phyloP scores from a whole-genome alignment of 345 rosid species.

The Euphorbia pulcherrima region DNA sequence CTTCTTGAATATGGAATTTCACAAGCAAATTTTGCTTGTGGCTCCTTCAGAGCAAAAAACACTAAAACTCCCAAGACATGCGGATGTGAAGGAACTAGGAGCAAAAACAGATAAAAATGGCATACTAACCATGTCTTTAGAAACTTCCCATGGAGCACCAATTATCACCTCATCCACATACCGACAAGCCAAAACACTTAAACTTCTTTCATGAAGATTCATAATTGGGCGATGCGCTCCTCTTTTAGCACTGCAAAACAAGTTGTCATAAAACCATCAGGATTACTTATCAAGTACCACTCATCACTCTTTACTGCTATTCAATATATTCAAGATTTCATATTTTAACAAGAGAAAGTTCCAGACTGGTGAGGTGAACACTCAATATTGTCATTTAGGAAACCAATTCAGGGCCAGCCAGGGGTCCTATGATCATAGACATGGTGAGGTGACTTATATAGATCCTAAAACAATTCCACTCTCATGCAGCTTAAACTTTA shows the following conservation, averaged over 20 bases:
- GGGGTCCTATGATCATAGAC: not conserved
- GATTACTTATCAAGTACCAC: not conserved
- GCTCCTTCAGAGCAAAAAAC: not conserved
- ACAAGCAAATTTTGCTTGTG: not conserved
- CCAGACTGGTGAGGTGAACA: not conserved
- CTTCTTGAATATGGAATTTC: not conserved
- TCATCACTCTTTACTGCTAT: not conserved
- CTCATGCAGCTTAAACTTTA: too few relatives aligned
- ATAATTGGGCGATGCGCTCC: slow-evolving; percentile 71
- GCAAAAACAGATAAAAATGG: slow-evolving; percentile 3
- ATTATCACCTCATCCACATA: slow-evolving; percentile 79
- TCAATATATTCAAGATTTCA: not conserved
- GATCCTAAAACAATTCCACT: too few relatives aligned
- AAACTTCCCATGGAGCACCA: slow-evolving; percentile 72
- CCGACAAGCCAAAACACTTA: slow-evolving; percentile 70
- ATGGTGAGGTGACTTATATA: not conserved
- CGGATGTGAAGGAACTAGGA: not conserved
- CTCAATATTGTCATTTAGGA: not conserved
- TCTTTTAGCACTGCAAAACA: slow-evolving; percentile 54
- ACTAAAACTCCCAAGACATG: not conserved
- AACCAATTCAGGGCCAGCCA: not conserved
- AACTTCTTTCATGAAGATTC: slow-evolving; percentile 80
- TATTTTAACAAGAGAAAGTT: not conserved
- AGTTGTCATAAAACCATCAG: not conserved
- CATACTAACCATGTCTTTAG: slow-evolving; percentile 61